Conservation (phyloP, 257 asterid genomes). For the Plantago major region DNA sequence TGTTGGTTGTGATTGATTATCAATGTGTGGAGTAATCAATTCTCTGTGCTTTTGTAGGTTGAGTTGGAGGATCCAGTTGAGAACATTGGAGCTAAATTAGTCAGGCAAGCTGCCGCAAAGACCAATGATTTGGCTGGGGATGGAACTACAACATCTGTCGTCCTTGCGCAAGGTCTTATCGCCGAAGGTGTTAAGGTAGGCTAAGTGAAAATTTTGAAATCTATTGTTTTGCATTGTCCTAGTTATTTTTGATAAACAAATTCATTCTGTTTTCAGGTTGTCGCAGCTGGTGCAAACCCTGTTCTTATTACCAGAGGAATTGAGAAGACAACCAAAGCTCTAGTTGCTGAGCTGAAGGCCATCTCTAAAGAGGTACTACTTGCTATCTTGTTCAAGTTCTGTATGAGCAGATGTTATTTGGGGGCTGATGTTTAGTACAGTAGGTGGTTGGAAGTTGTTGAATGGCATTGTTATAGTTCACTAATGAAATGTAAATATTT, state of each 20-base stretch:
- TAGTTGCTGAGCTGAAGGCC: constrained; percentile 76
- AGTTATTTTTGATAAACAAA: background rate
- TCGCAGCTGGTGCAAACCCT: constrained; percentile 98
- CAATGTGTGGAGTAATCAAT: background rate
- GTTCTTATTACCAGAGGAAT: constrained; percentile 92
- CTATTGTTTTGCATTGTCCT: background rate
- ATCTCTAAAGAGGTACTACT: constrained; percentile 77
- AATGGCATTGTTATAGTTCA: background rate
- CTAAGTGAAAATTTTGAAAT: background rate
- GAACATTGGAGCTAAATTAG: constrained; percentile 94
- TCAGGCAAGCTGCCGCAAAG: constrained; percentile 96
- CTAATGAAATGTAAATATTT: background rate
- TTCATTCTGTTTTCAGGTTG: constrained; percentile 47
- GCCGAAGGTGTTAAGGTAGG: constrained; percentile 96
- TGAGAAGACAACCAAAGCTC: constrained; percentile 89
- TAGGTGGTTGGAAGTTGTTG: background rate
- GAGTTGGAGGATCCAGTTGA: constrained; percentile 97
- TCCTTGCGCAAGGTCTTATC: constrained; percentile 95
- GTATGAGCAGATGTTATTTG: background rate
- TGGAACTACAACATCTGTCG: constrained; percentile 97
- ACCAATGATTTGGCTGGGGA: constrained; percentile 98
- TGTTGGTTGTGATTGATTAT: background rate
- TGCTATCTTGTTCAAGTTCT: background rate
- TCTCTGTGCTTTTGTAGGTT: constrained; percentile 36
- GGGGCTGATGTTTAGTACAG: background rate